phyloP scores from a whole-genome alignment of 2,329 filamentous ascomycete genomes.

The Colletotrichum kahawae region DNA sequence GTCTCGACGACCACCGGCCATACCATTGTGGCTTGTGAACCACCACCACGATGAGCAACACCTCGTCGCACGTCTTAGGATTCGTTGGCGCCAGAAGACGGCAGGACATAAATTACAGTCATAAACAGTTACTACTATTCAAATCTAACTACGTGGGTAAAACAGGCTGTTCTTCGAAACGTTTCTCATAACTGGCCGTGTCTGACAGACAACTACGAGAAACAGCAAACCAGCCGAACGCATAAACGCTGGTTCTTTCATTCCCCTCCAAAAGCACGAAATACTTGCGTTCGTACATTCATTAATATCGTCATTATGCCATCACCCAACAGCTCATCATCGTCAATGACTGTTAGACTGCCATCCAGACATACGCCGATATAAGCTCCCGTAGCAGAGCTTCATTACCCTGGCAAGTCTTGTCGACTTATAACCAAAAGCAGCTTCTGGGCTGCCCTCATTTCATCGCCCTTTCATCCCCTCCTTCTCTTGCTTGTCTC shows the following conservation, averaged over 20 bases:
- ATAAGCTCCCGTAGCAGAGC: not conserved
- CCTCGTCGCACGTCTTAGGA: not conserved
- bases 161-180: conserved; percentile 7
- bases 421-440: not conserved
- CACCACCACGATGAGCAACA: not conserved
- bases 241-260: not conserved
- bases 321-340: conserved; percentile 12
- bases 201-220: not conserved
- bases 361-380: conserved; percentile 17
- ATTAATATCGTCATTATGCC: conserved; percentile 23
- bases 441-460: not conserved
- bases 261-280: conserved; percentile 15
- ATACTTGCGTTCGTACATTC: conserved; percentile 18
- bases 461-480: not conserved
- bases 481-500: not conserved
- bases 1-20: not conserved
- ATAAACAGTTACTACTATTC: conserved; percentile 18
- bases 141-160: conserved; percentile 9
- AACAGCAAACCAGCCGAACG: not conserved
- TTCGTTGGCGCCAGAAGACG: not conserved
- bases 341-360: conserved; percentile 7
- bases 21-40: not conserved
- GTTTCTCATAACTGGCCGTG: not conserved
- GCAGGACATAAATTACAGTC: not conserved
- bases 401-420: not conserved